Base-by-base conservation (phyloP, 2,329 filamentous ascomycete species). In the Neopestalotiopsis clavispora region DNA sequence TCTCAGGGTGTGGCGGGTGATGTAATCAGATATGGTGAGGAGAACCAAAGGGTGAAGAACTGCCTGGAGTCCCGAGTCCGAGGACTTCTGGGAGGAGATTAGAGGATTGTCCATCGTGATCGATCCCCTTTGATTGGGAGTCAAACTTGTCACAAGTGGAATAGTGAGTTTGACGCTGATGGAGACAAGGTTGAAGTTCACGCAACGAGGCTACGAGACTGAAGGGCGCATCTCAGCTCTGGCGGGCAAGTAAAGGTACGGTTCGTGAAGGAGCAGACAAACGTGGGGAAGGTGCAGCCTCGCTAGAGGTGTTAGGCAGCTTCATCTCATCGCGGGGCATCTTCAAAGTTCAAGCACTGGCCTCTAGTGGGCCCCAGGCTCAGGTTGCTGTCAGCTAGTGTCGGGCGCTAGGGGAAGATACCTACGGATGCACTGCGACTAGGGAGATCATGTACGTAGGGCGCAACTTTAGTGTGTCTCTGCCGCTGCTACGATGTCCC, bases 11-110 rank as follows among this genome's bases (percentile, higher is more conserved):
- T 97, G 95, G 70, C 96, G 90, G 69, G 95, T 97, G 79, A 98
- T 94, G 80, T 97, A 97, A 81, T 99, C 96, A 74, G 95, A 97
- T 76, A 99, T 96, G 72, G 93, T 97, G 82, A 99, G 93, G 73
- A 98, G 92, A 66, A 97, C 95, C 63, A 99, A 91, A 32, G 96
- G 96, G 77, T 99, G 96, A 20, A 99, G 89, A 74, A 94, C 90
- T 68, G 94, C 90, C 72, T 94, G 91, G 59, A 97, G 89, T 65
- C 90, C 89, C 23, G 91, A 91, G 80, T 96, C 93, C 57, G 88
- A 87, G 73, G 89, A 86, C 80, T 90, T 92, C 75, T 90, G 86
- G 69, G 85, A 86, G 5, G 91, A 93, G 61, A 94, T 78, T 71
- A 93, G 85, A 66, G 89, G 83, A 74, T 90, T 91, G 68, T 84